Base-by-base conservation (phyloP, 441 rosid genomes). In the Pelargonium citronellum region DNA sequence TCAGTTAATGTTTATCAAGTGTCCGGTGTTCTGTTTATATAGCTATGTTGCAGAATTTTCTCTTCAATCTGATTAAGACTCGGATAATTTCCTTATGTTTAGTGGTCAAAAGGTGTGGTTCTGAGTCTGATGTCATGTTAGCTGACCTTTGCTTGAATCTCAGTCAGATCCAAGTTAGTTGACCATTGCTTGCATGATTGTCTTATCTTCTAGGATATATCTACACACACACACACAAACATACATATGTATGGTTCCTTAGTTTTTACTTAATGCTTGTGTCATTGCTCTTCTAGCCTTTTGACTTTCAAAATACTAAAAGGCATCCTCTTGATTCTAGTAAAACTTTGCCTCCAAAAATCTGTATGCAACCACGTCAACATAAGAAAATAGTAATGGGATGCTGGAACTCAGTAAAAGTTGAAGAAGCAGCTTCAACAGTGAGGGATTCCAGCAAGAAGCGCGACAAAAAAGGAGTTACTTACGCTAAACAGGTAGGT, bases 341-440 rank as follows among this genome's bases (percentile, higher is more conserved):
- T 69, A 81, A 75, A 77, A 69, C 74, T 64, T 63, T 74, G 65
- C 71, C 75, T 68, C 71, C 83, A 53, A 69, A 77, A 75, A 73
- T 65, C 66, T n/a, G 49, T 68, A 70, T 67, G 55, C 81, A 69
- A 79, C 46, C 75, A 66, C 72, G 47, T 71, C 34, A 27, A 46
- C 73, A 75, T 65, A 80, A 81, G 67, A 83, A 81, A 72, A 72
- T 73, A 53, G 93, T 87, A 74, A 72, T 74, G 69, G 89, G 89
- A 69, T 67, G 78, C 13, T 91, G 97, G 92, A 84, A 81, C 22
- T 82, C 89, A 24, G 88, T 87, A 15, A 89, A 84, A 81, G 63
- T 72, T 69, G 84, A 67, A 57, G 75, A 79, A 71, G 46, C 66
- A 46, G 74, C 68, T 34, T 53, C 62, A 15, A 75, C 72, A 57